Percentiles rank a stretch among this genome's conserved stretches.
These are phyloP conservation scores for Acanthamoeba healyi DNA, from an alignment of 208 protist species.

Conservation along the genomic window DNA sequence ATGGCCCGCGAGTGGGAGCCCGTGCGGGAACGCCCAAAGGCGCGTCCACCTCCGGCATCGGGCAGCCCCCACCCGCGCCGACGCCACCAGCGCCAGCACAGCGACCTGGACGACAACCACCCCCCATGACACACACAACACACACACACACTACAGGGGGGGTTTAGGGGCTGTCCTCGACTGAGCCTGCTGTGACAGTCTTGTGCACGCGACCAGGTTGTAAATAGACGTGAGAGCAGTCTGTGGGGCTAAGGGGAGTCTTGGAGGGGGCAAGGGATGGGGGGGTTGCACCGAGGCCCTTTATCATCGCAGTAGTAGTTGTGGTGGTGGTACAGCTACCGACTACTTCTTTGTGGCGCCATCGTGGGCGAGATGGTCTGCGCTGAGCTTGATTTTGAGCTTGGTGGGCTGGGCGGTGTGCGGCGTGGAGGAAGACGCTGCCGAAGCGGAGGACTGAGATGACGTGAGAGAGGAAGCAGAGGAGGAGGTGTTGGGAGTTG, in stretches of 20 bases:
- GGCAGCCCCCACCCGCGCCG: neutral
- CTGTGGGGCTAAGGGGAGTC: too few relatives aligned
- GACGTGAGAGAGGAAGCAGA: neutral
- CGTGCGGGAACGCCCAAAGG: neutral
- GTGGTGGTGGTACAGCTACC: too few relatives aligned
- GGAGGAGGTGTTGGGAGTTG: neutral
- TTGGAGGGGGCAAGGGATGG: too few relatives aligned
- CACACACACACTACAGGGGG: too few relatives aligned
- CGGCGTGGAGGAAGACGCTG: neutral
- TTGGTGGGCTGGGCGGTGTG: neutral
- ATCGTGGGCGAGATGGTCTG: neutral
- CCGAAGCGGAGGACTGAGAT: neutral
- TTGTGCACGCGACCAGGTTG: too few relatives aligned
- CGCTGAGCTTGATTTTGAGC: constrained; percentile 5
- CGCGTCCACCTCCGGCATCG: neutral
- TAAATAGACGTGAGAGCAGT: too few relatives aligned
- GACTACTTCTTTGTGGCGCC: neutral
- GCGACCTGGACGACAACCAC: neutral
- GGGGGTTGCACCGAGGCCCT: too few relatives aligned
- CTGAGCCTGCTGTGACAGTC: too few relatives aligned
- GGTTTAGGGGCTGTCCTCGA: too few relatives aligned
- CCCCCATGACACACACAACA: neutral
- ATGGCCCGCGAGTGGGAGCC: neutral
- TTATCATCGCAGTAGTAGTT: too few relatives aligned
- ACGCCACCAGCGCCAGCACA: neutral